A percentile compares a stretch with the other conserved stretches of the same genome.
Evolutionary conservation across 2,329 filamentous ascomycete genomes (phyloP).

Genomic region (Epichloe bromicola): DNA sequence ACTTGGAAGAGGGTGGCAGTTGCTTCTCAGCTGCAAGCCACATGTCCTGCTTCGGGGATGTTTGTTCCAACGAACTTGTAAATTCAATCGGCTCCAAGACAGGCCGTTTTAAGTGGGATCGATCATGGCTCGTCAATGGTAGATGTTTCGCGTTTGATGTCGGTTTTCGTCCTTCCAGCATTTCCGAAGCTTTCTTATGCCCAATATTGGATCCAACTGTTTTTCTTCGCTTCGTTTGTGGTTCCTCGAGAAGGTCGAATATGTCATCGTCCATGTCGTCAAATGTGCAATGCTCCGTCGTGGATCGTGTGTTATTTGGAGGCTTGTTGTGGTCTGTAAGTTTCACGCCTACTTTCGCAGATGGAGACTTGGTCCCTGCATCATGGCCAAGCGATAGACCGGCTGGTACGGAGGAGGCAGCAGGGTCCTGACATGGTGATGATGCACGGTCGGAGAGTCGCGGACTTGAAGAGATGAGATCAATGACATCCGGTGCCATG

Average conservation of each 20-base stretch:
- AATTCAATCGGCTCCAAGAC: conserved; percentile 21
- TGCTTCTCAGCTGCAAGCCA: background rate
- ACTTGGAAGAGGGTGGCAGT: background rate
- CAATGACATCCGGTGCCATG: conserved; percentile 22
- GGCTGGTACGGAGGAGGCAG: background rate
- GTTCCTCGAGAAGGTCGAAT: background rate
- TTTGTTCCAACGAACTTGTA: conserved; percentile 21
- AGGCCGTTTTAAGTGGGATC: background rate
- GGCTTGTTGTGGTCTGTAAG: background rate
- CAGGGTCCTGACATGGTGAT: background rate
- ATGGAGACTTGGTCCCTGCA: background rate
- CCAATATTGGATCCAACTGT: background rate
- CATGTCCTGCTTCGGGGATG: background rate
- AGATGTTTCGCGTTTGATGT: background rate
- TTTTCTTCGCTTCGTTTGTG: conserved; percentile 1
- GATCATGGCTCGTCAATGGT: background rate
- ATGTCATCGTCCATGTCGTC: conserved; percentile 1
- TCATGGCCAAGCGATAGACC: background rate
- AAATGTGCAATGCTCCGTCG: background rate
- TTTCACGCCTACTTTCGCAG: background rate
- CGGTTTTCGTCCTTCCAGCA: too few relatives aligned
- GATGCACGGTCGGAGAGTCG: background rate
- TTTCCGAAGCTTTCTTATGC: background rate
- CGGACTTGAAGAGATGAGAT: conserved; percentile 26
- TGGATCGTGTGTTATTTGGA: background rate